These are phyloP conservation scores for Penicillium vulpinum DNA, from an alignment of 2,329 filamentous ascomycete species.

Conservation along the genomic window DNA sequence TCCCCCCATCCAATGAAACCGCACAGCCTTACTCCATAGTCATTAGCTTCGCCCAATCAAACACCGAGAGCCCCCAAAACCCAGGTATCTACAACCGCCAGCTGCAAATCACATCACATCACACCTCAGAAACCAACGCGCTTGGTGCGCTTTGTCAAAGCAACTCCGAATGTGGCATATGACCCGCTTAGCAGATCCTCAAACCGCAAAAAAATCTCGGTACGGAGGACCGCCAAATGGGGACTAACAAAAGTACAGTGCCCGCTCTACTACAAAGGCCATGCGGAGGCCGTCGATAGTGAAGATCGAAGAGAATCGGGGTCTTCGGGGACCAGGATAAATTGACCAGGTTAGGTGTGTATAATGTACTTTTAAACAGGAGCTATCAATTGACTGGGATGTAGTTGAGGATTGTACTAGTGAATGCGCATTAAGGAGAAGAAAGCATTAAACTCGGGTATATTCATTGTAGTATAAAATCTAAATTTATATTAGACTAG, in stretches of 20 bases:
- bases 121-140: background rate
- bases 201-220: background rate
- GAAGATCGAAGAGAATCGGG: background rate
- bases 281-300: conserved; percentile 1
- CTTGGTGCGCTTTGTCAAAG: background rate
- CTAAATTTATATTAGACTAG: background rate
- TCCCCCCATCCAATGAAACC: background rate
- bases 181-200: background rate
- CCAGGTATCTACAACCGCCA: background rate
- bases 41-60: background rate
- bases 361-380: background rate
- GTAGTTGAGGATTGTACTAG: background rate
- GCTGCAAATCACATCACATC: conserved; percentile 3
- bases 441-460: background rate
- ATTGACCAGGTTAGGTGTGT: background rate
- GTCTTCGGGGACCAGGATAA: background rate
- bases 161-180: background rate
- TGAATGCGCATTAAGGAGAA: background rate
- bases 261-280: background rate
- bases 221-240: background rate
- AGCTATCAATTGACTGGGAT: background rate
- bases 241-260: background rate
- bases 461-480: background rate
- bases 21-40: background rate
- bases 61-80: background rate